A percentile compares a stretch with the other conserved stretches of the same genome.
Conservation (phyloP, 371 early-diverging fungal genomes). For the Mucor ambiguus region DNA sequence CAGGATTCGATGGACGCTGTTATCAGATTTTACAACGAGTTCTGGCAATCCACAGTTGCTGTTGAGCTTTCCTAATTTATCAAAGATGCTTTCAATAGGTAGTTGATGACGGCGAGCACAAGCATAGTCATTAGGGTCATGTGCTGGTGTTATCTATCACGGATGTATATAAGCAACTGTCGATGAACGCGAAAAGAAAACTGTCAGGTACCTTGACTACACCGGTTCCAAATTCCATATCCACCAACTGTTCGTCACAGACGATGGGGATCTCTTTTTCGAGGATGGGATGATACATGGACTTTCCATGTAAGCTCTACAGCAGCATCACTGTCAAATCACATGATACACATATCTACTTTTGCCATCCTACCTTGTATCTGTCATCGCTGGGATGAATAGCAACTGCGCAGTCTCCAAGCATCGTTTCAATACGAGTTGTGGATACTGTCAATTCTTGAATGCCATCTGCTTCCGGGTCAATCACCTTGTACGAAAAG, state of each 20-base stretch:
- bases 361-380: conserved; percentile 56
- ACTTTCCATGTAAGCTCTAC: conserved; percentile 77
- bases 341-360: neutral
- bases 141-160: conserved; percentile 92
- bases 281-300: conserved; percentile 86
- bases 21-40: conserved; percentile 46
- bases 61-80: conserved; percentile 81
- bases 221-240: conserved; percentile 96
- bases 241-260: conserved; percentile 86
- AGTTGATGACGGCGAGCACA: conserved; percentile 89
- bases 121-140: conserved; percentile 96
- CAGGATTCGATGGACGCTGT: no score
- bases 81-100: conserved; percentile 81
- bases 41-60: conserved; percentile 58
- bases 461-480: conserved; percentile 54
- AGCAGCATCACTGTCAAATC: neutral
- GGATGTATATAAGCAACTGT: neutral
- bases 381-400: conserved; percentile 91
- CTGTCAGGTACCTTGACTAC: conserved; percentile 82
- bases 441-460: conserved; percentile 89
- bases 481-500: conserved; percentile 65
- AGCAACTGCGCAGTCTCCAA: conserved; percentile 98
- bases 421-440: conserved; percentile 99
- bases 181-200: neutral
- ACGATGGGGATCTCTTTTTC: conserved; percentile 86